Conservation (phyloP, 148 eudicot species). For the Vaccinium vitisidaea region DNA sequence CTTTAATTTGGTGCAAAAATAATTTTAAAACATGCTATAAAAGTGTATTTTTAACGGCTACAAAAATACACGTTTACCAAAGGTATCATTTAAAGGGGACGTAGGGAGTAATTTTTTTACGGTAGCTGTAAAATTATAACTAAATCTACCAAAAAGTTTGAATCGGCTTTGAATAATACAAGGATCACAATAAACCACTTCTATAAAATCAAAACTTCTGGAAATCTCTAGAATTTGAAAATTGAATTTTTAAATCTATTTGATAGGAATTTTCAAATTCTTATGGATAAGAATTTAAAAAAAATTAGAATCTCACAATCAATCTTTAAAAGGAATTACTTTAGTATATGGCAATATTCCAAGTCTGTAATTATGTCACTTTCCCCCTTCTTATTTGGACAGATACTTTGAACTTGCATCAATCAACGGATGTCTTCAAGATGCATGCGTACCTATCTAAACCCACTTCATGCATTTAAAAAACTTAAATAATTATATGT, state of each 20-base stretch:
- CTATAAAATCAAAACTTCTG: neutral
- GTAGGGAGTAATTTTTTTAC: no score
- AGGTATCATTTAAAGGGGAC: no score
- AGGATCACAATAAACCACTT: no score
- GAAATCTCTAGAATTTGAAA: neutral
- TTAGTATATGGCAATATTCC: neutral
- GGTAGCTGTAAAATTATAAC: no score
- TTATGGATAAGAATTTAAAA: neutral
- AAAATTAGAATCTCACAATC: neutral
- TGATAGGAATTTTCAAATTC: neutral
- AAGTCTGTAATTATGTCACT: neutral
- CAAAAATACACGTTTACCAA: no score
- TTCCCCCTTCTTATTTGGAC: neutral
- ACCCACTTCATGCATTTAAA: slow-evolving; percentile 6
- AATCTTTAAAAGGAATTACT: no score
- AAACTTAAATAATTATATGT: neutral
- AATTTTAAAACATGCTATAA: no score
- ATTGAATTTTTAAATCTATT: neutral
- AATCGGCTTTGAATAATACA: no score
- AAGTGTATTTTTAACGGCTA: no score
- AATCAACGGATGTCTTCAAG: neutral
- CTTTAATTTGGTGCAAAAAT: no score
- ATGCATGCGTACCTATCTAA: neutral
- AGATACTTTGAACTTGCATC: neutral
- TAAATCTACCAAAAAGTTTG: no score